Base-by-base conservation (phyloP, 2,329 filamentous ascomycete genomes). In the Sporothrix mexicana region DNA sequence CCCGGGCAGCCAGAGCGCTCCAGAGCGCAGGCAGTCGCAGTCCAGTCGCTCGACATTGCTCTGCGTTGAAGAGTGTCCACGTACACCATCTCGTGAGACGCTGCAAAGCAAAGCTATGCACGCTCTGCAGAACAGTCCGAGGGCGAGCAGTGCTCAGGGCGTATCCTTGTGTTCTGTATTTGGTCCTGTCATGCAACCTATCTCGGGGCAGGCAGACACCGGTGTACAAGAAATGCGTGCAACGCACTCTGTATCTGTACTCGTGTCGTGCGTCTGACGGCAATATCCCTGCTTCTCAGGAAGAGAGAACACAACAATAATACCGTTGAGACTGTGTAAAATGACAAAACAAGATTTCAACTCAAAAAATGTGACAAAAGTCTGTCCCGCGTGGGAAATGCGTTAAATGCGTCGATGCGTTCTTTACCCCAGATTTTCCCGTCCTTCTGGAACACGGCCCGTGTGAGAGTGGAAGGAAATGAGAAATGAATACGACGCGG, bases 391-490 rank as follows among this genome's bases (percentile, higher is more conserved):
- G 17, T 36, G 45, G 12, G 17, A 45, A 20, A 66, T 49, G 62
- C 64, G 23, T 5, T 36, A 43, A 43, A 49, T 47, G 41, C 62
- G 20, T 51, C n/a, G 30, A 36, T 36, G 30, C 5, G 30, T 36
- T 68, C 23, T 36, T 68, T 67, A 67, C 70, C 61, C 70, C 70
- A 67, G 70, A 67, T 67, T 71, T 66, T 57, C 61, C 70, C 70
- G 61, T 67, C 17, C 49, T 67, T 71, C 49, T 71, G 70, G 61
- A 71, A 71, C 70, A 36, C 70, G 61, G 61, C 30, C 70, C 61
- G 61, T 57, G n/a, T n/a, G 59, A 64, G 59, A 45, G 59, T 64
- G 17, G 23, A 6, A 41, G 12, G 25, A 8, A 20, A 20, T 8
- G 8, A 41, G 7, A 47, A 20, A 67, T 49, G 30, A 36, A 36